A percentile compares a stretch with the other conserved stretches of the same genome.
phyloP scores from a whole-genome alignment of 208 protist genomes.

The Acanthamoeba sp. region DNA sequence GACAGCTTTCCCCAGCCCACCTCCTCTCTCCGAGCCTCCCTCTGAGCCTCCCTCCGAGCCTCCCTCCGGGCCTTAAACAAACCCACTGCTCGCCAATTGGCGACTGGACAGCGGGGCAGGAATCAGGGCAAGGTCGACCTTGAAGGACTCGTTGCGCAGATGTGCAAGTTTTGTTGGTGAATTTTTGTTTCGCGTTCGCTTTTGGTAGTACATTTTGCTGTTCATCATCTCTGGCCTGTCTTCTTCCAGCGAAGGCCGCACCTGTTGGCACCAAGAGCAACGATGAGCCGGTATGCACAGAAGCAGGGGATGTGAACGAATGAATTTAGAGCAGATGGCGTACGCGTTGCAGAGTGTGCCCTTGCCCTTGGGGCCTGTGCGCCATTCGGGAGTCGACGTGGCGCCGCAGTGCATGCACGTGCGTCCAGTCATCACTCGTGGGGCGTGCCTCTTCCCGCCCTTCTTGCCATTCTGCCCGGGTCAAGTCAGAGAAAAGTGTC shows the following conservation, averaged over 20 bases:
- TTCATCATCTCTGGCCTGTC: background rate
- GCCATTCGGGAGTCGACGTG: slow-evolving; percentile 26
- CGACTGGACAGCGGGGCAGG: too few relatives aligned
- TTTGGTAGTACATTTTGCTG: too few relatives aligned
- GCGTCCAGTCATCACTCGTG: background rate
- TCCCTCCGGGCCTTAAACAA: too few relatives aligned
- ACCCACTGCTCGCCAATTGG: too few relatives aligned
- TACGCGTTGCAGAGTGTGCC: slow-evolving; percentile 60
- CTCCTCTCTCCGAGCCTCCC: too few relatives aligned
- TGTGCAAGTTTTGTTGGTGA: too few relatives aligned
- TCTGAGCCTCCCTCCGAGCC: too few relatives aligned
- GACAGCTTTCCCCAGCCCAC: too few relatives aligned
- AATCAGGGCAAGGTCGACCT: too few relatives aligned
- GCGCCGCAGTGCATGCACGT: slow-evolving; percentile 18
- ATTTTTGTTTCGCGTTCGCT: too few relatives aligned
- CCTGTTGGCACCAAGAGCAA: background rate
- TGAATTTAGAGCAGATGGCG: background rate
- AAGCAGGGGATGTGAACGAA: background rate
- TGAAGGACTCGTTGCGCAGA: too few relatives aligned
- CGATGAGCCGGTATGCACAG: background rate
- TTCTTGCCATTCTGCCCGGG: background rate
- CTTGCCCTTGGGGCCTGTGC: background rate
- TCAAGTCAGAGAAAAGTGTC: background rate
- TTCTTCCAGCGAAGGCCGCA: slow-evolving; percentile 7
- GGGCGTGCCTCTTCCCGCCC: background rate